Conservation (phyloP, 306 rosid genomes). For the Leucaena leucocephala region DNA sequence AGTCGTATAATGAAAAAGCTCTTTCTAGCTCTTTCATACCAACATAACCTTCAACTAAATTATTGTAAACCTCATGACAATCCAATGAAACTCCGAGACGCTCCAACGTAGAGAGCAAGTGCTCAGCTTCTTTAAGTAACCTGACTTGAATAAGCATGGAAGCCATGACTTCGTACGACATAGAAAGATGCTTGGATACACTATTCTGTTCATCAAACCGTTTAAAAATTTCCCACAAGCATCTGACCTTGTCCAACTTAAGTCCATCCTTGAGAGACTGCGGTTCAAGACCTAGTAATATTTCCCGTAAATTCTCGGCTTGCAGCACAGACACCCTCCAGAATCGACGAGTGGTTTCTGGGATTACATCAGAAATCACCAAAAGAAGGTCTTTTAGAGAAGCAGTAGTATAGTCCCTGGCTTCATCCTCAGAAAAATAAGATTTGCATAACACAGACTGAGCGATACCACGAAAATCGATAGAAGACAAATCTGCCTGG, state of each 20-base stretch:
- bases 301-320: slow-evolving; percentile 60
- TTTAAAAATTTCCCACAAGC: slow-evolving; percentile 71
- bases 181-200: slow-evolving; percentile 49
- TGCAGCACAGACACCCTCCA: slow-evolving; percentile 53
- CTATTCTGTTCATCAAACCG: slow-evolving; percentile 41
- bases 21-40: slow-evolving; percentile 53
- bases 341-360: slow-evolving; percentile 60
- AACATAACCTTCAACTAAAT: slow-evolving; percentile 60
- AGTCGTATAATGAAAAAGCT: slow-evolving; percentile 55
- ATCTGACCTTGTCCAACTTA: slow-evolving; percentile 57
- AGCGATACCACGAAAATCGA: slow-evolving; percentile 52
- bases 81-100: slow-evolving; percentile 44
- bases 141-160: slow-evolving; percentile 63
- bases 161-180: slow-evolving; percentile 69
- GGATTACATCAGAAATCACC: slow-evolving; percentile 61
- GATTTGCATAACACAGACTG: slow-evolving; percentile 50
- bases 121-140: slow-evolving; percentile 64
- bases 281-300: slow-evolving; percentile 60
- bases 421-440: slow-evolving; percentile 37
- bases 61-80: slow-evolving; percentile 44
- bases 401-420: slow-evolving; percentile 38
- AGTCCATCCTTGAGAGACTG: slow-evolving; percentile 39
- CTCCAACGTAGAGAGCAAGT: slow-evolving; percentile 57
- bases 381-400: slow-evolving; percentile 58
- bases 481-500: slow-evolving; percentile 33